Evolutionary conservation across 1,284 basidiomycete species (phyloP), one percentile per base, ranked within the genome.

Genomic region (Anthracocystis setariae): DNA sequence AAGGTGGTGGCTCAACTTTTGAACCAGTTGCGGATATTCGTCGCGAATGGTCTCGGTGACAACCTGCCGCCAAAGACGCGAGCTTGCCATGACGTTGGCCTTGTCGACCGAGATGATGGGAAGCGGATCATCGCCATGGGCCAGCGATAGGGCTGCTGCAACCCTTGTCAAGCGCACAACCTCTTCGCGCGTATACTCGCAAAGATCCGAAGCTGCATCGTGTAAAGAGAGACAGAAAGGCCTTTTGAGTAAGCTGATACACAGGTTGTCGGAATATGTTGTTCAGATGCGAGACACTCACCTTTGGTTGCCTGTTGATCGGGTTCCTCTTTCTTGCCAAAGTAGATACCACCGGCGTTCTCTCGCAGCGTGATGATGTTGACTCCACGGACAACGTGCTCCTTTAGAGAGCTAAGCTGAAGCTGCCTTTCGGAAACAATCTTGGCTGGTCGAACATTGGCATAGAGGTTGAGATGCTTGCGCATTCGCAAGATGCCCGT

Each of bases 11-110:
- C 69, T 71, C 32, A 79, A 45, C 49, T 75, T 73, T 47, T 58
- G 29, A 3, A 64, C 50, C 20, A 78, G 59, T 24, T 64, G 61
- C 2, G 56, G 60, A 32, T 66, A 79, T 47, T 79, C 78, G 8
- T 67, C 40, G 13, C 73, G 66, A 21, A 79, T 62, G 12, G 78
- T 79, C 46, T 79, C 78, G n/a, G 68, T 74, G 47, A 78, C 76
- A 20, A 79, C 77, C 83, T 90, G 93, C 61, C 95, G 87, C 95
- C 95, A 98, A 46, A 98, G 86, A 44, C 95, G 87, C 39, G 92
- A 94, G 77, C 90, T 92, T 27, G 95, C 95, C 59, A 98, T 88
- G 29, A 98, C 95, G 84, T 98, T 98, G 59, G 95, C 95, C 85
- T 98, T 98, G 87, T 98, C 95, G 83, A 98, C 88, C 1, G 93